These are phyloP conservation scores for Venturia pyrina DNA, from an alignment of 2,329 filamentous ascomycete genomes.

Conservation along the genomic window DNA sequence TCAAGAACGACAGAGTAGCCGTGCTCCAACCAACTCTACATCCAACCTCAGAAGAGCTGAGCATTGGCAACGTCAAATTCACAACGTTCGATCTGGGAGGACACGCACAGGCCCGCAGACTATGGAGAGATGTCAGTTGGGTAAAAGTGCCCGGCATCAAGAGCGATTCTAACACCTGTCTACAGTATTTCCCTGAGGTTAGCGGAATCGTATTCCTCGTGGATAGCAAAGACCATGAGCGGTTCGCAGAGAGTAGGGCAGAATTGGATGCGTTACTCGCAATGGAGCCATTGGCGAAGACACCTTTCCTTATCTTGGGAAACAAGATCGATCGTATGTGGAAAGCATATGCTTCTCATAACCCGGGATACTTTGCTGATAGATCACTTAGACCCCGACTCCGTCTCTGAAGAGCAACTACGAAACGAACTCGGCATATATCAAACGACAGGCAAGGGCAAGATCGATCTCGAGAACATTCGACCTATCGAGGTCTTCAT, in stretches of 20 bases:
- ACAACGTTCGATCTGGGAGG: constrained; percentile 89
- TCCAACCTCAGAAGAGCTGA: constrained; percentile 60
- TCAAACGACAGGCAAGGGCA: constrained; percentile 94
- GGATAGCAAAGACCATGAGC: constrained; percentile 94
- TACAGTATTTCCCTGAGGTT: constrained; percentile 78
- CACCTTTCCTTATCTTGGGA: constrained; percentile 89
- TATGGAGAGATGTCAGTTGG: constrained; percentile 65
- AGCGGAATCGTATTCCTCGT: constrained; percentile 94
- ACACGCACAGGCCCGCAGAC: constrained; percentile 66
- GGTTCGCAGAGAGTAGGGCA: constrained; percentile 86
- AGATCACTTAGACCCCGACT: constrained; percentile 55
- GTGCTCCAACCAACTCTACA: constrained; percentile 82
- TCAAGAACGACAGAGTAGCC: constrained; percentile 92
- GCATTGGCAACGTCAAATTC: constrained; percentile 57
- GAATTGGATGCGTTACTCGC: constrained; percentile 77
- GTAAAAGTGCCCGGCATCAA: background rate
- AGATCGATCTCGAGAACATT: constrained; percentile 84
- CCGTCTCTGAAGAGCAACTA: constrained; percentile 84
- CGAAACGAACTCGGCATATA: constrained; percentile 86
- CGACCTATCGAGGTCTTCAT: constrained; percentile 85
- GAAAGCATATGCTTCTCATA: background rate
- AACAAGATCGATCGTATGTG: constrained; percentile 84
- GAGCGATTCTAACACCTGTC: background rate
- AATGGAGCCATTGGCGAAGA: constrained; percentile 94
- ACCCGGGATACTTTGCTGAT: constrained; percentile 11